Conservation (phyloP, 2,329 filamentous ascomycete genomes). For the Emericellopsis cladophorae region DNA sequence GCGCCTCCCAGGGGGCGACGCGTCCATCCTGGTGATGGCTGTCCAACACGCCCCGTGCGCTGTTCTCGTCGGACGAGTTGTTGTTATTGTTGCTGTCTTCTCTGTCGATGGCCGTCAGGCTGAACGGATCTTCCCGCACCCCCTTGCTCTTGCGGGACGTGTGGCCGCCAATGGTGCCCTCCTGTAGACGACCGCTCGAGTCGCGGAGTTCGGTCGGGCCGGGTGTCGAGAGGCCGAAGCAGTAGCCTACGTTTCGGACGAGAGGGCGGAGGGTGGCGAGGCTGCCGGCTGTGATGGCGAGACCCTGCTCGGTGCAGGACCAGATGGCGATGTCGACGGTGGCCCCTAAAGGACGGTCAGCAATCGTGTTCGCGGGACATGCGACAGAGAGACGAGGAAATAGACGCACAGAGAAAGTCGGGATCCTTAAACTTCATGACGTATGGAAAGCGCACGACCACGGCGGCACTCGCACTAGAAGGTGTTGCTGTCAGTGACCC, state of each 20-base stretch:
- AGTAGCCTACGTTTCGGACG: constrained; percentile 17
- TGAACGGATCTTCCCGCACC: constrained; percentile 9
- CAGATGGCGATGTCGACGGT: constrained; percentile 33
- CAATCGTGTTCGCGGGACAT: not conserved
- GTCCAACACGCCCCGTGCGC: not conserved
- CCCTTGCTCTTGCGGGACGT: not conserved
- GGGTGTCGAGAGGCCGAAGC: constrained; percentile 14
- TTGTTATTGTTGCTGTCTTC: constrained; percentile 2
- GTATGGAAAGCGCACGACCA: constrained; percentile 26
- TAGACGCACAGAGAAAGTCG: constrained; percentile 28
- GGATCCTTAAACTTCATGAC: constrained; percentile 21
- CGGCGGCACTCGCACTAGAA: constrained; percentile 28
- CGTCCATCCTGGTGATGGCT: not conserved
- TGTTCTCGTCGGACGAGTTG: not conserved
- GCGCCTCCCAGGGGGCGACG: not conserved
- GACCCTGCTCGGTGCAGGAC: constrained; percentile 31
- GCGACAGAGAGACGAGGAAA: not conserved
- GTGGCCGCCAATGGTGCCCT: constrained; percentile 4
- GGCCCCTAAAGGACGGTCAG: constrained; percentile 10
- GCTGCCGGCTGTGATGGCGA: constrained; percentile 34
- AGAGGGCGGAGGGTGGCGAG: constrained; percentile 34
- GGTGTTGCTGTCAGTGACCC: not conserved
- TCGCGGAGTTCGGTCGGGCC: constrained; percentile 8
- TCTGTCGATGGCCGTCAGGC: constrained; percentile 13
- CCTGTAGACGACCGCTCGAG: constrained; percentile 5